Base-by-base conservation (phyloP, 2,329 filamentous ascomycete species). In the Penicillium occitanis region DNA sequence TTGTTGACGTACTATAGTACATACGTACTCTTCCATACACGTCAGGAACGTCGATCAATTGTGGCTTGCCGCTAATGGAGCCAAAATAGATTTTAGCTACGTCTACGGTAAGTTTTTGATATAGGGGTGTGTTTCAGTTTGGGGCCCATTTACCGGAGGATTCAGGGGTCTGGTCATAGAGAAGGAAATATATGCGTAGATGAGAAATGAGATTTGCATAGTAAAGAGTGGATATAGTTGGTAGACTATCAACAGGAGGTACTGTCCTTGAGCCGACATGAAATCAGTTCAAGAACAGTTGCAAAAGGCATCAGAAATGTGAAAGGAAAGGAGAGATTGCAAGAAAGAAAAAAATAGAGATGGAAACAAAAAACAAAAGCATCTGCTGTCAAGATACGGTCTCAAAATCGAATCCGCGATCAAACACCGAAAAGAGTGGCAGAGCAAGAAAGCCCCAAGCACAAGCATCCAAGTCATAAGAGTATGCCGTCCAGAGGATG, bases 171-270 rank as follows among this genome's bases (percentile, higher is more conserved):
- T 28, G 14, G 25, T 53, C 11, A 10, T 35, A 37, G 10, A 14
- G 5, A 14, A 13, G 11, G n/a, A 37, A 22, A 22, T 37, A 40
- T 25, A 14, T 37, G n/a, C 17, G 33, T 13, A 35, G 17, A 37
- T 57, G 53, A 57, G 53, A 61, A 69, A 68, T 64, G 68, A 66
- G 63, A 66, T 58, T 57, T 65, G 64, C 65, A 61, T 68, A 62
- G 65, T 68, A 70, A 63, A 61, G 69, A 69, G 58, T 61, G 67
- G 63, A 66, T 64, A 64, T 35, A 65, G 64, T 62, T 63, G 61
- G 51, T 30, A 67, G 62, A 62, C 33, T 58, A 62, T 65, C 51
- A 64, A 64, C 67, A 64, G 51, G 63, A 66, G 37, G 35, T 17
- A 37, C 53, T 57, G 33, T 37, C n/a, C n/a, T 37, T 37, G 53